Evolutionary conservation across 2,329 filamentous ascomycete genomes (phyloP), one percentile per base, ranked within the genome.

Genomic region (Neonectria punicea): DNA sequence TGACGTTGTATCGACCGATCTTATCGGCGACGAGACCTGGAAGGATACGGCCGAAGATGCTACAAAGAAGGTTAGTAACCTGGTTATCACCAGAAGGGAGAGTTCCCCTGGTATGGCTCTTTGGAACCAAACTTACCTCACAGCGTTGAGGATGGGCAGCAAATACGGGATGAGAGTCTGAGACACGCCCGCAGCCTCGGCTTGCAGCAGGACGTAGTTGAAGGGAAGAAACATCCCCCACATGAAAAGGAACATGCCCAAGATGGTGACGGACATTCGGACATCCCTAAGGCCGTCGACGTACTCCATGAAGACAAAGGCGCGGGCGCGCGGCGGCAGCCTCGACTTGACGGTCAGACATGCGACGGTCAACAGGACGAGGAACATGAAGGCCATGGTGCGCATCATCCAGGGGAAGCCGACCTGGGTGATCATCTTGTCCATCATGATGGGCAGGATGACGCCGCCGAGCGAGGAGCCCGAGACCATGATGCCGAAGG

Each of bases 371-470:
- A 80, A 77, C 18, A 78, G 63, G 55, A 62, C 69, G 2, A 85
- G 70, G 68, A 84, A 83, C 54, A 86, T 73, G 68, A 86, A 84
- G 0, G 80, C 83, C 59, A 84, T 75, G 18, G 77, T 77, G 44
- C 84, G 81, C 50, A 86, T 83, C 66, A 83, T 80, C 84, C 84
- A 86, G 4, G 79, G 79, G 68, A 83, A 84, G 0, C 82, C 82
- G 43, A 83, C 75, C 3, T 63, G 41, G 30, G 81, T 80, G 39
- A 86, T 84, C 65, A 91, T 80, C 65, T 87, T 81, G 64, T 87
- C 78, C 60, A 81, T 84, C 65, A 92, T 83, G 67, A 92, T 89
- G 53, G 91, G 78, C 61, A 92, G 88, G 14, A 87, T 80, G 50
- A 84, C 79, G 25, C 87, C 87, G 2, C 87, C 87, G 6, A 89